A percentile compares a stretch with the other conserved stretches of the same genome.
phyloP scores from a whole-genome alignment of 805 yeast species.

The Saturnispora mendoncae region DNA sequence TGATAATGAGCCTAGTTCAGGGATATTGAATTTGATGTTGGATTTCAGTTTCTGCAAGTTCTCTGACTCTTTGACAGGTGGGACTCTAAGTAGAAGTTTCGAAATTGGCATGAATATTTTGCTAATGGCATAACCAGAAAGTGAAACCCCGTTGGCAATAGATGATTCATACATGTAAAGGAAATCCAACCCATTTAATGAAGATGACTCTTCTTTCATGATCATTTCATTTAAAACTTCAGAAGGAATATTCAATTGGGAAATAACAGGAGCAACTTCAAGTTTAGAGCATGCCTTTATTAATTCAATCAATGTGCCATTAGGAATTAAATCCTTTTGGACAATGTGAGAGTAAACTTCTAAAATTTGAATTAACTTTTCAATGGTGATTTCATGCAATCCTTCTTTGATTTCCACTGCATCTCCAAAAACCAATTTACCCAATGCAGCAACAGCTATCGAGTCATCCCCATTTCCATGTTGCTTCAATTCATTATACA shows the following conservation, averaged over 20 bases:
- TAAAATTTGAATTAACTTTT: constrained; percentile 13
- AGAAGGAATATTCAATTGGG: constrained; percentile 13
- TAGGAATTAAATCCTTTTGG: constrained; percentile 14
- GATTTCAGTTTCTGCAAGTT: constrained; percentile 9
- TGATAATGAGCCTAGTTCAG: constrained; percentile 8
- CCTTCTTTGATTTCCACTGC: constrained; percentile 19
- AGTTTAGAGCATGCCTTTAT: constrained; percentile 16
- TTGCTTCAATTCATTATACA: constrained; percentile 16
- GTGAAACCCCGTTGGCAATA: constrained; percentile 13
- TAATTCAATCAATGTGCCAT: constrained; percentile 10
- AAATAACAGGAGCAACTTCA: constrained; percentile 15
- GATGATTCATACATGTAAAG: constrained; percentile 18
- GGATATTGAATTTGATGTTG: not conserved
- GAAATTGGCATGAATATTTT: constrained; percentile 19
- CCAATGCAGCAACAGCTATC: constrained; percentile 14
- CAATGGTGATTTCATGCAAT: constrained; percentile 12
- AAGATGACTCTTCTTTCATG: not conserved
- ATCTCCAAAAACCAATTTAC: constrained; percentile 21
- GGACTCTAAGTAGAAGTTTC: constrained; percentile 10
- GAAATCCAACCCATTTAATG: constrained; percentile 17
- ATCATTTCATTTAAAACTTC: constrained; percentile 12
- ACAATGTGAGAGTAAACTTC: constrained; percentile 12
- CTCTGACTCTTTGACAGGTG: constrained; percentile 12
- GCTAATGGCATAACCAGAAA: constrained; percentile 14
- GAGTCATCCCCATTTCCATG: constrained; percentile 8